Evolutionary conservation across 805 yeast genomes (phyloP), one percentile per base, ranked within the genome.

Genomic region (Priceomyces medius): DNA sequence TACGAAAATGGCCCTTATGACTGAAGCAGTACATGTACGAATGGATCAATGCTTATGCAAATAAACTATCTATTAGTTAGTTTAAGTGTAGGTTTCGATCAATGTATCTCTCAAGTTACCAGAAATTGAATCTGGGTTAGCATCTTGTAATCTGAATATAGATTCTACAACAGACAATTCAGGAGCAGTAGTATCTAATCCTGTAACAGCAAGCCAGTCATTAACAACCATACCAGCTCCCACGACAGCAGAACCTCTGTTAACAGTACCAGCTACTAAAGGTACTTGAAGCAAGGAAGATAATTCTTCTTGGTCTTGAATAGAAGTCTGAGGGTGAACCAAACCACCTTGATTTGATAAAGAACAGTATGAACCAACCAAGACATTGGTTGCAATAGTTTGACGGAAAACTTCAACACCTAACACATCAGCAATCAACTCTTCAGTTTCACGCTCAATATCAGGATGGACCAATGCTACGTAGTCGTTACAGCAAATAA

Each of bases 351-450:
- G 97, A 71, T 93, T 93, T 33, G 96, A 85, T 53, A 93, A 76
- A 18, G 96, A 71, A 68, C 98, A 91, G 71, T 93, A 93, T 5
- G 96, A 86, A 43, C 99, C 99, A 41, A 93, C 99, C 47, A 93
- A 77, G 44, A 93, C 97, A 67, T 93, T 91, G 54, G 97, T 97
- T 10, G 99, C 97, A 55, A 93, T 90, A 36, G 99, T 93, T 70
- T 93, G 99, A 73, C 98, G 85, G 79, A 93, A 93, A 35, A 93
- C 99, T 71, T 93, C 99, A 40, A 93, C 99, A 46, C 99, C 99
- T 44, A 93, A 77, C 12, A 90, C 97, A 66, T 93, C 99, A 35
- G 98, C 96, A 61, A 93, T 93, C 55, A 93, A 74, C 73, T 93
- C 99, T 72, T 93, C 99, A 40, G 99, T 93, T 70, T 93, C 99